Evolutionary conservation across 2,329 filamentous ascomycete genomes (phyloP), one percentile per base, ranked within the genome.

Genomic region (Diplocarpon mali): DNA sequence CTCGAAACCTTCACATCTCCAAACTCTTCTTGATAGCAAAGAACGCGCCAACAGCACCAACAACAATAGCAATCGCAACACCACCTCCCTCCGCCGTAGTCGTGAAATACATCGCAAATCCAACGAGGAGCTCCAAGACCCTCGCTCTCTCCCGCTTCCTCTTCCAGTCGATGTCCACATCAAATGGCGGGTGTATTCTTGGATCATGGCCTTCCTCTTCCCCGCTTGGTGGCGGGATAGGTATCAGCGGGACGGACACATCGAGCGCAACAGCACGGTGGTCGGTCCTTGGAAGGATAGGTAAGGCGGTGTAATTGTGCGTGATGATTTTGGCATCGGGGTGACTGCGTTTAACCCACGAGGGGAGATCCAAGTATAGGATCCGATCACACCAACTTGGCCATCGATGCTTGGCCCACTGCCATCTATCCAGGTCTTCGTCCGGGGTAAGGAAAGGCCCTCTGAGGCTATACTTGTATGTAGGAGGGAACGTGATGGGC

Each of bases 381-480:
- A 96, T 81, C 3, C 92, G 78, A 64, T 96, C 92, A 57, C 88
- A 95, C 92, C 90, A 96, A 58, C 82, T 81, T 1, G 92, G 89
- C 73, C 85, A 93, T 37, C 92, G 80, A 61, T 93, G 85, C 46
- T 71, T 69, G 7, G 88, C 85, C 75, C 88, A 95, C 28, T 69
- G 66, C 80, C 83, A 90, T 10, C 69, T 65, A 3, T 72, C 64
- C 2, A 66, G 59, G 30, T 66, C 61, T 48, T 57, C 60, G 12
- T 61, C 60, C 10, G 53, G 49, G 1, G 63, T 66, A 46, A 71
- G 55, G 20, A 64, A 66, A 12, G 69, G 65, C 7, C 62, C 61
- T 27, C 65, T 57, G 1, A 73, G 63, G 29, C 73, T 71, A 62
- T 92, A 93, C 64, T 98, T 98, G 70, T 98, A 98, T 0, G 92